Percentiles rank a stretch among this genome's conserved stretches.
Evolutionary conservation across 345 rosid species (phyloP).

Genomic region (Eucalyptus melliodora): DNA sequence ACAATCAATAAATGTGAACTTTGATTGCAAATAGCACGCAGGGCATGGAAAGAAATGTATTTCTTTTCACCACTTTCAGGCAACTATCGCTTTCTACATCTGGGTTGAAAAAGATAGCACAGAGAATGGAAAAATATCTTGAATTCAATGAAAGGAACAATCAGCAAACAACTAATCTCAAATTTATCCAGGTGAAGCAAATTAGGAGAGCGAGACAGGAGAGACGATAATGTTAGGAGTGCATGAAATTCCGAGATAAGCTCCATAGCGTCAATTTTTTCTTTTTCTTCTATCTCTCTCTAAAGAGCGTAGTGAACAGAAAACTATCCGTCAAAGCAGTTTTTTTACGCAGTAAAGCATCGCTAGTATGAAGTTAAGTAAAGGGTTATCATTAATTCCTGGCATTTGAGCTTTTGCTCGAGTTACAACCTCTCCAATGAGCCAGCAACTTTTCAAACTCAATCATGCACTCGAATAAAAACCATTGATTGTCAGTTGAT

Average conservation of each 20-base stretch:
- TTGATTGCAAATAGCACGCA: not conserved
- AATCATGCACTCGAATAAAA: not conserved
- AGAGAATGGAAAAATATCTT: not conserved
- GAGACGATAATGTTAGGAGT: not conserved
- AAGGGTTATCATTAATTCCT: not conserved
- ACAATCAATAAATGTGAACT: not conserved
- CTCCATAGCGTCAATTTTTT: not conserved
- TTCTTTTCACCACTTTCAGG: not conserved
- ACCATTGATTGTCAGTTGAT: not conserved
- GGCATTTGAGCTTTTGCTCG: not conserved
- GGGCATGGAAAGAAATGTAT: not conserved
- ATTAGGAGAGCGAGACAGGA: not conserved
- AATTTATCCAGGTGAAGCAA: not conserved
- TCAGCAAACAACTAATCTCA: not conserved
- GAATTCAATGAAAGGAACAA: not conserved
- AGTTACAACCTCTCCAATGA: not conserved
- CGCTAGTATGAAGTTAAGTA: not conserved
- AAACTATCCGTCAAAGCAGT: not conserved
- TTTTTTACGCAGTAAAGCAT: not conserved
- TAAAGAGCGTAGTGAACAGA: not conserved
- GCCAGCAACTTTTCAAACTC: not conserved
- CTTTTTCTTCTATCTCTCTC: not conserved
- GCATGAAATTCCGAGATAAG: not conserved
- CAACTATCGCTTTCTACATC: not conserved
- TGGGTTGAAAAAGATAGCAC: not conserved